Evolutionary conservation across 192 early-diverging fungal genomes (phyloP).

Genomic region (Podila epigama): DNA sequence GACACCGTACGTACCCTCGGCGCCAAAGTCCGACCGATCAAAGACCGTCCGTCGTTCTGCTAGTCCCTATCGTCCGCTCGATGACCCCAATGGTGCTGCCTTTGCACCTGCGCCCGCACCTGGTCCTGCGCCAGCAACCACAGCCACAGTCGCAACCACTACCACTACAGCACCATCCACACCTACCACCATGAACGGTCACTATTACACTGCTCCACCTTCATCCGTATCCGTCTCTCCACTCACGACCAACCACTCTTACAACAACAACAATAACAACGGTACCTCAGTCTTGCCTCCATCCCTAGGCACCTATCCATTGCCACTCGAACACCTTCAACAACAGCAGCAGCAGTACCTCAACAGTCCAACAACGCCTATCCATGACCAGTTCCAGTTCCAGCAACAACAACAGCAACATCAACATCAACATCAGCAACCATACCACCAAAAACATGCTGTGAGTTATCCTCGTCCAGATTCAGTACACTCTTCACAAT

Average conservation of each 20-base stretch:
- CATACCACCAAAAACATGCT: background rate
- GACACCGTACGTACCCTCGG: constrained; percentile 23
- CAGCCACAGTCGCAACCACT: constrained; percentile 4
- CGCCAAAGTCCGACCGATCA: constrained; percentile 9
- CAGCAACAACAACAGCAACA: constrained; percentile 12
- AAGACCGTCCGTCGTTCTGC: constrained; percentile 7
- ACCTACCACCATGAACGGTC: background rate
- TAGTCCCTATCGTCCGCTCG: background rate
- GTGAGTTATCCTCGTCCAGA: too few relatives aligned
- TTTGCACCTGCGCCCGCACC: too few relatives aligned
- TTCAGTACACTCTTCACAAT: too few relatives aligned
- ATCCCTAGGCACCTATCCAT: background rate
- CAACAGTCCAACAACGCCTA: too few relatives aligned
- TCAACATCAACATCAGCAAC: background rate
- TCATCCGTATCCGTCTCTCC: too few relatives aligned
- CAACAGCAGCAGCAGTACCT: background rate
- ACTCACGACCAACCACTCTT: background rate
- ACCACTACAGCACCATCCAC: background rate
- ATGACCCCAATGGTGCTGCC: too few relatives aligned
- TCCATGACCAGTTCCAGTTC: too few relatives aligned
- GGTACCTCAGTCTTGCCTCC: background rate
- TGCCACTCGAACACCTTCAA: background rate
- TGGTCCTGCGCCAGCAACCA: constrained; percentile 6
- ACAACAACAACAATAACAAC: background rate
- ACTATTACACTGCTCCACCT: constrained; percentile 5